Conservation (phyloP, 768 basidiomycete species). For the Hydnomerulius pinastri region DNA sequence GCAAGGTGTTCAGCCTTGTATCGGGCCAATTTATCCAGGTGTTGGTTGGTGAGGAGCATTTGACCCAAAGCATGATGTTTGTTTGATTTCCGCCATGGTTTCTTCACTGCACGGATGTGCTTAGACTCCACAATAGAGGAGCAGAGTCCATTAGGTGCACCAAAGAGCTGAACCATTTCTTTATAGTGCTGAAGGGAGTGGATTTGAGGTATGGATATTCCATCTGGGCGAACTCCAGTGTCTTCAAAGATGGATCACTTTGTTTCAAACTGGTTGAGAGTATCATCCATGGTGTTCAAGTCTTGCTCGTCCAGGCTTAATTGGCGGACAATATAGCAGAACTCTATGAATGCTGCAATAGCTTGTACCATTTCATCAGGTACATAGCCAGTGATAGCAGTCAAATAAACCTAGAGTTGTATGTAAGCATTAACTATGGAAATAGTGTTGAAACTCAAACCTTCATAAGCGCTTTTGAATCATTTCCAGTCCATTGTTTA, state of each 20-base stretch:
- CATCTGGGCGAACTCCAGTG: constrained; percentile 8
- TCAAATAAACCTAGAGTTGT: constrained; percentile 28
- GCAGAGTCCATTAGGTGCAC: constrained; percentile 36
- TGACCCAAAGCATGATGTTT: constrained; percentile 21
- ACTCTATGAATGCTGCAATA: constrained; percentile 29
- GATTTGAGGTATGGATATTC: constrained; percentile 30
- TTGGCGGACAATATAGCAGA: constrained; percentile 26
- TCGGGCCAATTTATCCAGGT: constrained; percentile 28
- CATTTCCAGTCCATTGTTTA: constrained; percentile 40
- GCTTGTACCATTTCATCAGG: constrained; percentile 28
- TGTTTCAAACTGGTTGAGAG: not conserved
- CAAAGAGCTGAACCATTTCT: constrained; percentile 25
- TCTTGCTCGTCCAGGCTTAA: not conserved
- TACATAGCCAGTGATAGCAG: constrained; percentile 33
- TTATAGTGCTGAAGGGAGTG: constrained; percentile 34
- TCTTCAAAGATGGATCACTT: not conserved
- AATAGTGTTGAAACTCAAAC: not conserved
- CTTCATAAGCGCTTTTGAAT: constrained; percentile 39
- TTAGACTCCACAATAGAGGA: constrained; percentile 38
- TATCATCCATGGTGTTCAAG: constrained; percentile 1
- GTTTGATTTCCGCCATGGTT: constrained; percentile 34
- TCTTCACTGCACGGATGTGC: constrained; percentile 38
- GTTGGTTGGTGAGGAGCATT: constrained; percentile 33
- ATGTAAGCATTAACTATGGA: too few species aligned
- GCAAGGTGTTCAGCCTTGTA: constrained; percentile 1